Conservation (phyloP, 208 protist genomes). For the Zelonia costaricensis region DNA sequence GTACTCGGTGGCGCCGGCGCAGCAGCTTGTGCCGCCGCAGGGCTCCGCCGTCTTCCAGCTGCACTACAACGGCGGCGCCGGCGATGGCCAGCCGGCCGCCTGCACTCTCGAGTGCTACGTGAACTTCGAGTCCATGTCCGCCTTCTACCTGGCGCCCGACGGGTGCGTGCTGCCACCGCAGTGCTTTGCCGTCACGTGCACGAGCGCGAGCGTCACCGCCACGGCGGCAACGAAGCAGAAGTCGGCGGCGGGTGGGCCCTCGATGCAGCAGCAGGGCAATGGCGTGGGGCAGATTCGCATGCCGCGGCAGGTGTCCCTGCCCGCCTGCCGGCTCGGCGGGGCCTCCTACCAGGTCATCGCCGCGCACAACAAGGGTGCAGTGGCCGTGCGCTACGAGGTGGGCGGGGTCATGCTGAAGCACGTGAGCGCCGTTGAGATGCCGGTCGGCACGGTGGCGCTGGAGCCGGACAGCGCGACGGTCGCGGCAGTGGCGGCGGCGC, state of each 20-base stretch:
- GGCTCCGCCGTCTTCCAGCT: slow-evolving; percentile 30
- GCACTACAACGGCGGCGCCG: slow-evolving; percentile 11
- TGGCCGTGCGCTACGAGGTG: slow-evolving; percentile 53
- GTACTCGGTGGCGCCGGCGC: slow-evolving; percentile 58
- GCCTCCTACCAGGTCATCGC: slow-evolving; percentile 61
- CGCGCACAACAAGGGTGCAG: slow-evolving; percentile 59
- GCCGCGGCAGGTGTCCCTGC: slow-evolving; percentile 44
- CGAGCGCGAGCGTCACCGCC: background rate
- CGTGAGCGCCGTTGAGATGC: slow-evolving; percentile 46
- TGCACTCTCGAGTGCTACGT: slow-evolving; percentile 89
- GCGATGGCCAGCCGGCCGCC: slow-evolving; percentile 10
- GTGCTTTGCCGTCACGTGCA: slow-evolving; percentile 74
- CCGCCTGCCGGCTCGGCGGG: slow-evolving; percentile 43
- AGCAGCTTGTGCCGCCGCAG: slow-evolving; percentile 57
- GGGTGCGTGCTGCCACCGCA: slow-evolving; percentile 75
- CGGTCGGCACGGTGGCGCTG: slow-evolving; percentile 1
- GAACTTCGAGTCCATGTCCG: slow-evolving; percentile 84
- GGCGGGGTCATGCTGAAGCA: slow-evolving; percentile 35
- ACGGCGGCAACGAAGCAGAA: background rate
- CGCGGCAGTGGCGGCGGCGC: background rate
- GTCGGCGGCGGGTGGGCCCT: no score
- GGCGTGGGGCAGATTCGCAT: slow-evolving; percentile 9
- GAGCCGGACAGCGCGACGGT: background rate
- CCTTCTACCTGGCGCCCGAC: slow-evolving; percentile 72
- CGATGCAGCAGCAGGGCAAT: background rate